Conservation (phyloP, 768 basidiomycete species). For the Boletus subparvulus region DNA sequence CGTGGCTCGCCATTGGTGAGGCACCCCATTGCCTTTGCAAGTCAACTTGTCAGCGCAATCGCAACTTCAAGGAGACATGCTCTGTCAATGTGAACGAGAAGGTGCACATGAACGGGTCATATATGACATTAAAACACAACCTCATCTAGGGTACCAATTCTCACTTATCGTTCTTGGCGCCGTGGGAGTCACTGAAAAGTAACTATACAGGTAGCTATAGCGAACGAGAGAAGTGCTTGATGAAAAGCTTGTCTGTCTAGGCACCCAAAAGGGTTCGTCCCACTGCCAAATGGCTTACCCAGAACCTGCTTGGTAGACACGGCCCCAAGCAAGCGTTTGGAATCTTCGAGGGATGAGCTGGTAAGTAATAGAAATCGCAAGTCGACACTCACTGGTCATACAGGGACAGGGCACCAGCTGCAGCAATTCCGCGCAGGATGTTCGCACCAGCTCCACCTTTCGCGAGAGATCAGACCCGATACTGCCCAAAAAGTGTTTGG, state of each 20-base stretch:
- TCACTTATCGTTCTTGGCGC: neutral
- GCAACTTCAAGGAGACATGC: neutral
- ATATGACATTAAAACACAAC: neutral
- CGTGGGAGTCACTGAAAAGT: neutral
- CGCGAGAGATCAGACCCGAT: neutral
- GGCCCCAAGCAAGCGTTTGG: slow-evolving; percentile 55
- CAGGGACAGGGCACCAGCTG: slow-evolving; percentile 55
- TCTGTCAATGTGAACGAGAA: neutral
- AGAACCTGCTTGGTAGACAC: slow-evolving; percentile 52
- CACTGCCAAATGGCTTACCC: slow-evolving; percentile 6
- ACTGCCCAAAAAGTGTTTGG: neutral
- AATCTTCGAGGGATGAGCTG: slow-evolving; percentile 27
- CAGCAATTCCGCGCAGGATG: slow-evolving; percentile 51
- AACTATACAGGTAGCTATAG: neutral
- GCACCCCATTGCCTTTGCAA: neutral
- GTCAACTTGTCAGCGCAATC: neutral
- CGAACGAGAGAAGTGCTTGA: neutral
- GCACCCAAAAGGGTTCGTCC: neutral
- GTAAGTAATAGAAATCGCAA: neutral
- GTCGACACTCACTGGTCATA: slow-evolving; percentile 51
- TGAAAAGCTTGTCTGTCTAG: neutral
- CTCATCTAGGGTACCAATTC: neutral
- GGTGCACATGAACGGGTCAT: neutral
- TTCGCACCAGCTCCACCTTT: slow-evolving; percentile 63
- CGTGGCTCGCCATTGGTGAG: neutral